phyloP scores from a whole-genome alignment of 2,329 filamentous ascomycete genomes.

The Ilyonectria destructans region DNA sequence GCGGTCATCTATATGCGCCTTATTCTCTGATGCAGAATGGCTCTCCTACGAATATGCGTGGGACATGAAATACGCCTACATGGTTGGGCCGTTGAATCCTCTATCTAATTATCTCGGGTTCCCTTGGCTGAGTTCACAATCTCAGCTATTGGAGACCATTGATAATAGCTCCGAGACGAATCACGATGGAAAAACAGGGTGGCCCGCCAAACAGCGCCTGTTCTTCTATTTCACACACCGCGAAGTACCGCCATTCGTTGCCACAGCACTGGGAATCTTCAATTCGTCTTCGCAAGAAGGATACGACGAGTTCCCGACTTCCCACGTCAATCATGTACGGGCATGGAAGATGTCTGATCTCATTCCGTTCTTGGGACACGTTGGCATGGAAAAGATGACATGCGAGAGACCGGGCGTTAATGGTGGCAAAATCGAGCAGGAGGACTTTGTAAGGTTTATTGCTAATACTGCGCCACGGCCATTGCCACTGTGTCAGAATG shows the following conservation, averaged over 20 bases:
- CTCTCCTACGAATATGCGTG: conserved; percentile 46
- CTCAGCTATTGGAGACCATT: conserved; percentile 34
- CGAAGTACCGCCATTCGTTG: conserved; percentile 45
- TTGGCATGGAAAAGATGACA: conserved; percentile 48
- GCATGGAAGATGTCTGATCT: conserved; percentile 48
- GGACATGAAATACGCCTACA: conserved; percentile 48
- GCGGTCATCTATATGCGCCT: conserved; percentile 36
- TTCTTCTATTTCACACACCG: conserved; percentile 47
- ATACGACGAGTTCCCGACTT: conserved; percentile 42
- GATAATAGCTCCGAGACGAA: conserved; percentile 14
- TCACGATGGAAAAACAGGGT: conserved; percentile 27
- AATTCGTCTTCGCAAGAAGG: conserved; percentile 42
- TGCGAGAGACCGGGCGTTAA: conserved; percentile 27
- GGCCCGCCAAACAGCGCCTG: conserved; percentile 39
- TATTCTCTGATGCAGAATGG: conserved; percentile 45
- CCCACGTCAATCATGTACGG: conserved; percentile 43
- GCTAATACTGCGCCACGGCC: conserved; percentile 45
- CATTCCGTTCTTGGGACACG: conserved; percentile 43
- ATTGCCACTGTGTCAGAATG: conserved; percentile 40
- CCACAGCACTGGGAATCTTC: conserved; percentile 44
- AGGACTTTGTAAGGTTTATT: conserved; percentile 45
- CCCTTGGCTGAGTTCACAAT: conserved; percentile 41
- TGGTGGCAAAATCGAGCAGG: conserved; percentile 16
- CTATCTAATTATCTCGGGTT: conserved; percentile 43
- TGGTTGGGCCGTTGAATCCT: conserved; percentile 45